Evolutionary conservation across 495 filamentous ascomycete genomes (phyloP).

Genomic region (Ascobolus immersus): DNA sequence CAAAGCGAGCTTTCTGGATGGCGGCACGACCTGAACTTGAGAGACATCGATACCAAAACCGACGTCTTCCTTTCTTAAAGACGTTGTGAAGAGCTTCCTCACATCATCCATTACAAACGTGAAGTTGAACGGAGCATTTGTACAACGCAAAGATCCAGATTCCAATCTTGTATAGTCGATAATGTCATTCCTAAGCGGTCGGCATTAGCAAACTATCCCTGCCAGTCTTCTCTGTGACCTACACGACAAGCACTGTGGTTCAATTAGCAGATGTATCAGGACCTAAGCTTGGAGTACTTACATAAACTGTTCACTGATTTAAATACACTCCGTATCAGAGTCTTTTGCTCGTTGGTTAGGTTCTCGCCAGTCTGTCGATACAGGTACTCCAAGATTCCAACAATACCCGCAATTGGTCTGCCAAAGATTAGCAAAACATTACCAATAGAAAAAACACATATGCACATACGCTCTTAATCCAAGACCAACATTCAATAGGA

Average conservation of each 20-base stretch:
- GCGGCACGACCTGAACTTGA: not conserved
- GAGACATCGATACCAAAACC: constrained; percentile 5
- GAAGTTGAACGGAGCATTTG: constrained; percentile 6
- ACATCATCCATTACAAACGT: constrained; percentile 10
- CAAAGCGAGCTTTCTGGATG: not conserved
- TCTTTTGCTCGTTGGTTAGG: constrained; percentile 6
- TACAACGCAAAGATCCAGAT: constrained; percentile 3
- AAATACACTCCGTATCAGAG: constrained; percentile 4
- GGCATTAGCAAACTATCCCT: not conserved
- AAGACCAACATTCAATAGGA: not conserved
- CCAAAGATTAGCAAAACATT: not conserved
- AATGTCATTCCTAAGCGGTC: constrained; percentile 9
- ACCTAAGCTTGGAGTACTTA: not conserved
- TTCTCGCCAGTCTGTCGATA: constrained; percentile 4
- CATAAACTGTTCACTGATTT: constrained; percentile 9
- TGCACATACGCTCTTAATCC: too few relatives aligned
- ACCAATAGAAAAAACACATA: too few relatives aligned
- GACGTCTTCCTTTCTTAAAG: constrained; percentile 8
- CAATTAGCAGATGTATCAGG: not conserved
- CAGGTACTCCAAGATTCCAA: constrained; percentile 11
- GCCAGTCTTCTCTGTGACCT: not conserved
- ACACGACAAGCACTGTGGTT: not conserved
- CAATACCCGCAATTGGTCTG: constrained; percentile 9
- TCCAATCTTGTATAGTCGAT: constrained; percentile 13
- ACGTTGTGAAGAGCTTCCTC: constrained; percentile 6